Percentiles rank a stretch among this genome's conserved stretches.
phyloP scores from a whole-genome alignment of 225 moss, liverwort and hornwort species.

The Sphagnum contortum region DNA sequence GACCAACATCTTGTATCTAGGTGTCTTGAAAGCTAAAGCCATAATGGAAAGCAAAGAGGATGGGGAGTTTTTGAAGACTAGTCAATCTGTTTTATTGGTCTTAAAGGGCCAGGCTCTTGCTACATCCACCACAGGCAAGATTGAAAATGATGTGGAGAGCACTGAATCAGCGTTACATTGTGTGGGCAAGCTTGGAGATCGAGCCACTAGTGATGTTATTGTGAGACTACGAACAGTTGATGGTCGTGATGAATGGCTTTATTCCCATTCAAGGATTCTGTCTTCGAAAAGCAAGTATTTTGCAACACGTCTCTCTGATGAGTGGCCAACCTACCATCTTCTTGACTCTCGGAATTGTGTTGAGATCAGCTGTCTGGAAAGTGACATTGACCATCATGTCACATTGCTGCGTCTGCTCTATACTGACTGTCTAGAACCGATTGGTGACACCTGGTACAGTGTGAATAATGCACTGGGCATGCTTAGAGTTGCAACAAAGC shows the following conservation, averaged over 20 bases:
- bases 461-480: slow-evolving; percentile 76
- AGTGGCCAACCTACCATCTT: slow-evolving; percentile 66
- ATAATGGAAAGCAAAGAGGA: no score
- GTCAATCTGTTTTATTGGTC: no score
- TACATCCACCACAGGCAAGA: no score
- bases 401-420: slow-evolving; percentile 67
- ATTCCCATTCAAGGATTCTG: slow-evolving; percentile 50
- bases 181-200: slow-evolving; percentile 60
- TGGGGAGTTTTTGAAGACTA: no score
- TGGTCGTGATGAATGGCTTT: slow-evolving; percentile 81
- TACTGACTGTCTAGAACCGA: slow-evolving; percentile 38
- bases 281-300: slow-evolving; percentile 60
- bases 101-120: no score
- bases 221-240: slow-evolving; percentile 60
- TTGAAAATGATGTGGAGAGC: no score
- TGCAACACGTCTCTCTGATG: slow-evolving; percentile 52
- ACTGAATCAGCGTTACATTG: slow-evolving; percentile 19
- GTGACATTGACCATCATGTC: slow-evolving; percentile 72
- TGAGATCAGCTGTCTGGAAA: slow-evolving; percentile 61
- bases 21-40: no score
- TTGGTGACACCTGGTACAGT: slow-evolving; percentile 70
- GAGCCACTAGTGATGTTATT: slow-evolving; percentile 71
- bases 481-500: slow-evolving; percentile 72
- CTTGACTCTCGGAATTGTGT: slow-evolving; percentile 63
- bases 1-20: no score